A percentile compares a stretch with the other conserved stretches of the same genome.
Evolutionary conservation across 495 filamentous ascomycete genomes (phyloP).

Genomic region (Alectoria sarmentosa): DNA sequence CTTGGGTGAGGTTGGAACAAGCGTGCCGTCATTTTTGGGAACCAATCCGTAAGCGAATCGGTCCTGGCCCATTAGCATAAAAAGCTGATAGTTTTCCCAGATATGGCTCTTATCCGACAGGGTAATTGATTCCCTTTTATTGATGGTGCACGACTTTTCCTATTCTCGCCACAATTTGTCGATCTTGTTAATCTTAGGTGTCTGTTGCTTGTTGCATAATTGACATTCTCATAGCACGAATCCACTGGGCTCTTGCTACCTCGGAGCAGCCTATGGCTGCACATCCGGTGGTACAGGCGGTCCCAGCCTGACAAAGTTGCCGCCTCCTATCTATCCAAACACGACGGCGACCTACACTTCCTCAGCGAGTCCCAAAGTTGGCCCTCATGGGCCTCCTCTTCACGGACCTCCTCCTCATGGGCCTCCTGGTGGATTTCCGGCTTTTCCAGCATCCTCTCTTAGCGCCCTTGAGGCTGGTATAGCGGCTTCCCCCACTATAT

Average conservation of each 20-base stretch:
- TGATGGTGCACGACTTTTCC: too few relatives aligned
- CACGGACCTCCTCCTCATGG: not conserved
- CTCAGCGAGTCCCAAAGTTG: not conserved
- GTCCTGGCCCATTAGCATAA: not conserved
- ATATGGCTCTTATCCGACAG: not conserved
- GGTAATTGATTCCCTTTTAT: not conserved
- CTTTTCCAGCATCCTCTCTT: not conserved
- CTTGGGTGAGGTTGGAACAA: not conserved
- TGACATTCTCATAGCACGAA: conserved; percentile 9
- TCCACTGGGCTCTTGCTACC: conserved; percentile 6
- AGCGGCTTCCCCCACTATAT: not conserved
- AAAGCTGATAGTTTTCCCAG: not conserved
- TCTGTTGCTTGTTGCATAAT: not conserved
- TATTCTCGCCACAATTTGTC: too few relatives aligned
- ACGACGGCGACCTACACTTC: not conserved
- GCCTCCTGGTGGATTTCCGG: not conserved
- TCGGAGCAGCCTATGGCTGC: conserved; percentile 13
- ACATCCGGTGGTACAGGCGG: not conserved
- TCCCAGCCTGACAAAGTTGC: not conserved
- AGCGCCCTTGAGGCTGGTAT: not conserved
- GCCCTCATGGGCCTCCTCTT: not conserved
- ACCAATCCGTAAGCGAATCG: not conserved
- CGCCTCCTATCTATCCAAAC: not conserved
- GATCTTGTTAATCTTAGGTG: too few relatives aligned
- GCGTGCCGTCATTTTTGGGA: not conserved